A percentile compares a stretch with the other conserved stretches of the same genome.
Evolutionary conservation across 2,329 filamentous ascomycete species (phyloP).

Genomic region (Venturia carpophila): DNA sequence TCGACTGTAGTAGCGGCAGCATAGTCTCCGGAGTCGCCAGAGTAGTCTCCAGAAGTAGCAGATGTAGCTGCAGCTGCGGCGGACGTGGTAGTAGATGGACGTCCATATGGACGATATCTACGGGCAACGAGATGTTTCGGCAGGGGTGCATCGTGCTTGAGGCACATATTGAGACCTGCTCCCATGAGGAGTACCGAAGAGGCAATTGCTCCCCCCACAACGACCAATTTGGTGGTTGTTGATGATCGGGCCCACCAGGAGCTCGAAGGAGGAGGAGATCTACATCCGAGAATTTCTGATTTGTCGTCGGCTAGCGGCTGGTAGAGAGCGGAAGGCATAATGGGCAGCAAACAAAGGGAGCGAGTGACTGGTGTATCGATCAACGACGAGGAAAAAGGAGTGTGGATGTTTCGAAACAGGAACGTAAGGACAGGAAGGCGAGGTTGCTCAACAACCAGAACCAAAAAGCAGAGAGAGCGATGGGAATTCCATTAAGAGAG

Average conservation of each 20-base stretch:
- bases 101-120: neutral
- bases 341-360: neutral
- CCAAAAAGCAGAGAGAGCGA: neutral
- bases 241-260: conserved; percentile 8
- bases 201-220: neutral
- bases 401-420: neutral
- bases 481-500: neutral
- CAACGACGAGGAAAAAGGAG: neutral
- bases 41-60: neutral
- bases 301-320: conserved; percentile 2
- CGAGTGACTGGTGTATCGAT: conserved; percentile 1
- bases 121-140: neutral
- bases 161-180: neutral
- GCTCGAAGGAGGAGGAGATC: conserved; percentile 1
- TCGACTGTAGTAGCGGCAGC: neutral
- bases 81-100: neutral
- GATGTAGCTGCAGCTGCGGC: neutral
- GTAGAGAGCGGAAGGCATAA: conserved; percentile 1
- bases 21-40: neutral
- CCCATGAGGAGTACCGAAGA: neutral
- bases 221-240: neutral
- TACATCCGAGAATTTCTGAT: neutral
- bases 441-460: neutral
- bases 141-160: neutral
- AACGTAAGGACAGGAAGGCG: neutral